phyloP scores from a whole-genome alignment of 2,329 filamentous ascomycete genomes.

The Paraphaeosphaeria sporulosa region DNA sequence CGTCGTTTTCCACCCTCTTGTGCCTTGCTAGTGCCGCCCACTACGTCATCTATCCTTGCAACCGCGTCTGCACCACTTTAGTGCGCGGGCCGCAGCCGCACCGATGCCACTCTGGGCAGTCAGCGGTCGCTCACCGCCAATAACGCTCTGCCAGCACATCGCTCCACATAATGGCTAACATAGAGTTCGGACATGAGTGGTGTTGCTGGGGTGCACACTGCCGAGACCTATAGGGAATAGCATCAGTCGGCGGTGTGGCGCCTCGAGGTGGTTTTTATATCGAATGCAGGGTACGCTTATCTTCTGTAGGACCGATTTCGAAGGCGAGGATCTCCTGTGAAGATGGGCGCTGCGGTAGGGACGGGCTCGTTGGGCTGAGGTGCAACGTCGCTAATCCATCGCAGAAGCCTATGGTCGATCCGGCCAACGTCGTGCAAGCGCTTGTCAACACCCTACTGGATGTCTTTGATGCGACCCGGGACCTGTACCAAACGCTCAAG shows the following conservation, averaged over 20 bases:
- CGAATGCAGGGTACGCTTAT: constrained; percentile 24
- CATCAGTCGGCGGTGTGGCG: constrained; percentile 29
- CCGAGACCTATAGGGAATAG: constrained; percentile 15
- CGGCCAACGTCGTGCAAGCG: constrained; percentile 39
- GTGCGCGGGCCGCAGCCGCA: constrained; percentile 35
- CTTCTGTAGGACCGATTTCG: constrained; percentile 23
- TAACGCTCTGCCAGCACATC: constrained; percentile 44
- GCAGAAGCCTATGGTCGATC: constrained; percentile 35
- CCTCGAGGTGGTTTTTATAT: constrained; percentile 25
- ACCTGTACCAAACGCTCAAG: constrained; percentile 40
- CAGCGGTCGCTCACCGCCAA: constrained; percentile 33
- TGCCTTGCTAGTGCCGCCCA: constrained; percentile 14
- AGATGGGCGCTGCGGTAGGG: constrained; percentile 39
- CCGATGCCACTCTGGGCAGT: constrained; percentile 29
- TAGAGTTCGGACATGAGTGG: constrained; percentile 19
- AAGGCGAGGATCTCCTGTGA: constrained; percentile 19
- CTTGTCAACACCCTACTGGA: constrained; percentile 42
- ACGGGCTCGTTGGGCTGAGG: not conserved
- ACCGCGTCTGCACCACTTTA: constrained; percentile 22
- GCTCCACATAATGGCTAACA: constrained; percentile 35
- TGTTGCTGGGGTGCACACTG: constrained; percentile 26
- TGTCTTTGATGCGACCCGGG: constrained; percentile 46
- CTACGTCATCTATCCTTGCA: constrained; percentile 37
- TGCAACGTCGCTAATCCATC: constrained; percentile 19
- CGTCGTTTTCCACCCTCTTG: constrained; percentile 10